Evolutionary conservation across 192 early-diverging fungal species (phyloP).

Genomic region (Entomortierella chlamydospora): DNA sequence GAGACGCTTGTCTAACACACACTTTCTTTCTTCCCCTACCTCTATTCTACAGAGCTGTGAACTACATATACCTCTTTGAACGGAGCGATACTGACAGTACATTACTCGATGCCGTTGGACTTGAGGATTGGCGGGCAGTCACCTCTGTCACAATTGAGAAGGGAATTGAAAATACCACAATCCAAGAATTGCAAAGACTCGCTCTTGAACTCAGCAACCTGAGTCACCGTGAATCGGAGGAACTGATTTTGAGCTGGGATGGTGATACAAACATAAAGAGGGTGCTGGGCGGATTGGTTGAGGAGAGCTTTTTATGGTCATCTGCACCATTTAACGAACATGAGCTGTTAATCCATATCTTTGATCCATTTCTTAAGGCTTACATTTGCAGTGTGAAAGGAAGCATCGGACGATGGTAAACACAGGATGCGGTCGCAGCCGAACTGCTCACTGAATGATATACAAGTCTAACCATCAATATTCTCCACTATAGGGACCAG

Average conservation of each 20-base stretch:
- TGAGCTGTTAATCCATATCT: conserved; percentile 15
- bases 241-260: conserved; percentile 26
- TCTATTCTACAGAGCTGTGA: conserved; percentile 23
- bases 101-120: conserved; percentile 11
- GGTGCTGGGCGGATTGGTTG: conserved; percentile 8
- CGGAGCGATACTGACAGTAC: conserved; percentile 7
- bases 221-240: conserved; percentile 14
- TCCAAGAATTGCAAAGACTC: conserved; percentile 19
- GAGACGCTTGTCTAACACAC: conserved; percentile 19
- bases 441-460: conserved; percentile 1
- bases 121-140: conserved; percentile 12
- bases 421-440: background rate
- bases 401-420: conserved; percentile 2
- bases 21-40: conserved; percentile 11
- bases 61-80: conserved; percentile 28
- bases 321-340: conserved; percentile 11
- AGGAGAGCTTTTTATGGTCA: conserved; percentile 13
- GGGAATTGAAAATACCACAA: conserved; percentile 2
- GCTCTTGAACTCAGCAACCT: conserved; percentile 14
- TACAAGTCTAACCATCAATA: conserved; percentile 7
- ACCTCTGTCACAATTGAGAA: background rate
- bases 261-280: conserved; percentile 5
- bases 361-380: conserved; percentile 20
- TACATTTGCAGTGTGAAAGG: conserved; percentile 16
- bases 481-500: conserved; percentile 22